Evolutionary conservation across 768 basidiomycete genomes (phyloP), one percentile per base, ranked within the genome.

Genomic region (Panaeolus papilionaceus): DNA sequence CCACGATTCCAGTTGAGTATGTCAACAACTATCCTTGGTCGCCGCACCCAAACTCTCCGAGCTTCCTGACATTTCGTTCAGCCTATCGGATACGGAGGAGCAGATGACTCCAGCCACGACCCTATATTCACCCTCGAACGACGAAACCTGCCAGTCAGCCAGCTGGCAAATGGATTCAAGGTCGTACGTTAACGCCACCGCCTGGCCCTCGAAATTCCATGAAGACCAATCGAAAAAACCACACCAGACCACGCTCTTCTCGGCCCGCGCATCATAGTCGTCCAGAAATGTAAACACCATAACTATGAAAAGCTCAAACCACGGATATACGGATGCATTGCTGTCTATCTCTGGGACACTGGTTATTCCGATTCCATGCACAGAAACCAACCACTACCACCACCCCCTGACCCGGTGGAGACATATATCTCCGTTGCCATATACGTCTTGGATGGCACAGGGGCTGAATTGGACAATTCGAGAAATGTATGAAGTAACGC

Each of bases 1-100:
- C 54, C 54, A 58, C 54, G 54, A 33, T 58, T 58, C 54, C 54
- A 58, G 33, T 58, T 58, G 54, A 58, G 54, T 58, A 58, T 58
- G 26, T 12, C 26, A 58, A 58, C 54, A 58, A 58, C 54, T 16
- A 58, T 58, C 54, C 33, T 58, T 58, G 9, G 54, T 28, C 33
- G 54, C 33, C 54, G 28, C 54, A 10, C 54, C 54, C 54, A 58
- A 58, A 37, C 26, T 58, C 54, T 26, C 54, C 54, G 54, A 33
- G 54, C 26, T 28, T 28, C 54, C 54, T 58, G 54, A 58, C 54
- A 58, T 37, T 16, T 58, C 14, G 54, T 37, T 58, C 54, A 58
- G 54, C 54, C 54, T 58, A 58, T 58, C 54, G 54, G 54, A 58
- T 37, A 33, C 47, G 3, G 33, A 23, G 47, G 47, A 51, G 47